Percentiles rank a stretch among this genome's conserved stretches.
Conservation (phyloP, 176 grass and related monocot genomes). For the Paspalum vaginatum region DNA sequence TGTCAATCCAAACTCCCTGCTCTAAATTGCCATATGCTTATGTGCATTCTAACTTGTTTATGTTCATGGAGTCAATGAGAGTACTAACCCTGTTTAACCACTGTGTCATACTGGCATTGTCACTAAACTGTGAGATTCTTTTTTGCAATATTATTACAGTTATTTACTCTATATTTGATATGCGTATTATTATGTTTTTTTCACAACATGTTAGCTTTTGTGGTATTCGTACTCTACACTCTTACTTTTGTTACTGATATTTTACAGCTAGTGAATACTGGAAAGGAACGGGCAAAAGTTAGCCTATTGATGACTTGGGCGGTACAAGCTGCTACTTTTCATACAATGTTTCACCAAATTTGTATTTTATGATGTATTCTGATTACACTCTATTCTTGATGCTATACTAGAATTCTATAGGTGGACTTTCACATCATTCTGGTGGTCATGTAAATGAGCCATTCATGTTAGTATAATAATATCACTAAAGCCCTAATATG, state of each 20-base stretch:
- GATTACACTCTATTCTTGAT: constrained; percentile 45
- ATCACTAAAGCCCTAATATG: constrained; percentile 14
- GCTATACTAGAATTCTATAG: constrained; percentile 82
- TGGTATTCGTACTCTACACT: constrained; percentile 5
- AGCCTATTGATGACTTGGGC: constrained; percentile 94
- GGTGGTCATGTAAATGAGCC: constrained; percentile 90
- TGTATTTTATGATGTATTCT: constrained; percentile 34
- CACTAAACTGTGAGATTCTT: constrained; percentile 2
- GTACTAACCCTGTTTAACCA: not conserved
- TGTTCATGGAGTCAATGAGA: not conserved
- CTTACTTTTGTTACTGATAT: constrained; percentile 33
- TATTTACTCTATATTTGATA: not conserved
- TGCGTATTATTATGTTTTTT: constrained; percentile 13
- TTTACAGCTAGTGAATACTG: constrained; percentile 89
- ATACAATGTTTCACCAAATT: not conserved
- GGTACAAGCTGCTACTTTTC: constrained; percentile 52
- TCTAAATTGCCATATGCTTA: constrained; percentile 13
- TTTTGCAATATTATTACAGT: constrained; percentile 11
- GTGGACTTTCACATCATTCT: constrained; percentile 86
- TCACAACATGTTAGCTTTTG: constrained; percentile 10
- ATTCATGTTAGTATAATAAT: constrained; percentile 71
- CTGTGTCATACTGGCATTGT: not conserved
- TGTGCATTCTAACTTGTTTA: not conserved
- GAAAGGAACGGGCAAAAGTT: constrained; percentile 95
- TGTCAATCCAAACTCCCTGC: not conserved